These are phyloP conservation scores for Diplodia sapinea DNA, from an alignment of 2,329 filamentous ascomycete genomes.

Conservation along the genomic window DNA sequence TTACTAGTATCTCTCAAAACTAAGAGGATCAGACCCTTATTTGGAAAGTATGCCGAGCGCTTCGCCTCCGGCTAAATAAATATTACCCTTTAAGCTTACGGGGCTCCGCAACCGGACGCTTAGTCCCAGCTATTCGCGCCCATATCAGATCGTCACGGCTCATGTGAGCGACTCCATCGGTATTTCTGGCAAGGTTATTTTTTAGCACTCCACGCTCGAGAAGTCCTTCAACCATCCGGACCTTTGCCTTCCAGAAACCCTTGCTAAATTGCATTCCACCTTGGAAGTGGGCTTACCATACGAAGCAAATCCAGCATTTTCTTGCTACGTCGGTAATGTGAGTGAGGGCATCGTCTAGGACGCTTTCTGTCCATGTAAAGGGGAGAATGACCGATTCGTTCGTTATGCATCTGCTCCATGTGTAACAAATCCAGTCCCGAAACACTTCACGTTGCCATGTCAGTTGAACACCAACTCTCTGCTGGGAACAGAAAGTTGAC, in stretches of 20 bases:
- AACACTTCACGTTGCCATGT: no score
- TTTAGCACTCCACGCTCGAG: neutral
- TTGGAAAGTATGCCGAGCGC: neutral
- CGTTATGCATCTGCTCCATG: no score
- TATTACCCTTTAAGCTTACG: neutral
- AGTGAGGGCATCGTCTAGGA: no score
- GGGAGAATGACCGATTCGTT: no score
- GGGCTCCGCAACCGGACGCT: neutral
- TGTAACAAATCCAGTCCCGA: no score
- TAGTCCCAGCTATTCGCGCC: neutral
- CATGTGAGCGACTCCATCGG: neutral
- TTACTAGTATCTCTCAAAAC: neutral
- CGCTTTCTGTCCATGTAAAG: no score
- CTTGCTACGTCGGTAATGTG: neutral
- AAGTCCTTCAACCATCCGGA: neutral
- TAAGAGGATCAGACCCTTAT: neutral
- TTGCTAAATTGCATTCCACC: neutral
- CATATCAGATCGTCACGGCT: neutral
- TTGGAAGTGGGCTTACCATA: neutral
- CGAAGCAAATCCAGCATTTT: neutral
- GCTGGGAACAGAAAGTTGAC: no score
- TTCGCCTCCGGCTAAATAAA: neutral
- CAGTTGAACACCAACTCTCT: no score
- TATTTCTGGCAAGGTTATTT: no score
- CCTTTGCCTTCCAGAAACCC: neutral